Evolutionary conservation across 495 filamentous ascomycete species (phyloP), one percentile per base, ranked within the genome.

Genomic region (Trypethelium eluteriae): DNA sequence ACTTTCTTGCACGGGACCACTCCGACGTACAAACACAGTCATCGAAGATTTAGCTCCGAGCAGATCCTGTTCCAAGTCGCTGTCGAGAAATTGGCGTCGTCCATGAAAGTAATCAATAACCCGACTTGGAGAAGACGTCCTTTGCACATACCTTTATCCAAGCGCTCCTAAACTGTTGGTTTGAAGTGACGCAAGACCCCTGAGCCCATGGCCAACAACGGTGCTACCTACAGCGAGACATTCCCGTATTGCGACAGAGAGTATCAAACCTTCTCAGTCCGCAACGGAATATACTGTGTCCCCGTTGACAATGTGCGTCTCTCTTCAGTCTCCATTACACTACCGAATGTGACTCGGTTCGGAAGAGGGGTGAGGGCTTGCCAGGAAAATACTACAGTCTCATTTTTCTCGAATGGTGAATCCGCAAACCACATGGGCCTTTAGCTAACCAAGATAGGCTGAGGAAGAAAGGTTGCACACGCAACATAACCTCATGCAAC

Each of bases 261-360:
- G 7, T 59, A 59, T 36, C 53, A 59, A 32, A 14, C 53, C 10
- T 70, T 69, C 77, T 85, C 90, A 38, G 77, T 97, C 65, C 85
- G 90, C 41, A 82, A 90, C 66, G 79, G 79, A 44, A 85, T 87
- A 69, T 93, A 91, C 71, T 89, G 91, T 69, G 85, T 86, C 39
- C 93, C 93, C 2, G 81, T 94, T 32, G 93, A 98, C 76, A 88
- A 93, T 79, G 93, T 95, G 81, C 75, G 79, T 73, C 38, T 64
- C 64, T 38, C 38, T 34, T 39, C 16, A 57, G 44, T 34, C 53
- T 62, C 25, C 25, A 25, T 25, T 25, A 25, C 25, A 25, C 25
- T 25, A 25, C 25, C 25, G 25, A 25, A 25, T 25, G 25, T 25
- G 25, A 25, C 25, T 25, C 25, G 25, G 25, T 25, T 25, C 25